Evolutionary conservation across 2,329 filamentous ascomycete genomes (phyloP).

Genomic region (Fusarium nisikadoi): DNA sequence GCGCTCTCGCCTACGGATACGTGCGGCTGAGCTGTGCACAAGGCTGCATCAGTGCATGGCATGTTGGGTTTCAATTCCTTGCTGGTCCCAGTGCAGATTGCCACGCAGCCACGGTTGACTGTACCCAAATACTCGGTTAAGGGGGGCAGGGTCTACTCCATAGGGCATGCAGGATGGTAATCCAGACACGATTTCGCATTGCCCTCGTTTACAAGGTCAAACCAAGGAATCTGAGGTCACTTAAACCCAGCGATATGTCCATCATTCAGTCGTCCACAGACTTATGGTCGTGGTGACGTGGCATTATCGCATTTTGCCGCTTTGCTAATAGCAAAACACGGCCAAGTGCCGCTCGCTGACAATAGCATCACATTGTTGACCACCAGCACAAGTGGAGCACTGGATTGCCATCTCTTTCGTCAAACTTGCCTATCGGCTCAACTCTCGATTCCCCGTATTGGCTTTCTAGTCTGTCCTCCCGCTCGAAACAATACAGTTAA

Average conservation of each 20-base stretch:
- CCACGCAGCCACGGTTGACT: slow-evolving; percentile 30
- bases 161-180: slow-evolving; percentile 42
- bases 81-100: slow-evolving; percentile 30
- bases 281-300: slow-evolving; percentile 37
- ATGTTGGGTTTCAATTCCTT: slow-evolving; percentile 30
- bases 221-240: slow-evolving; percentile 15
- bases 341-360: slow-evolving; percentile 29
- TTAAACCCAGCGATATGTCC: slow-evolving; percentile 12
- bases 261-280: slow-evolving; percentile 9
- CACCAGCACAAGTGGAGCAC: slow-evolving; percentile 4
- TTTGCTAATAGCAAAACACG: slow-evolving; percentile 27
- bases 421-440: slow-evolving; percentile 8
- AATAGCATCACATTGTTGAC: slow-evolving; percentile 22
- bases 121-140: slow-evolving; percentile 43
- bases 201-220: slow-evolving; percentile 26
- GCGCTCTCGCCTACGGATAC: slow-evolving; percentile 5
- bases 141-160: slow-evolving; percentile 35
- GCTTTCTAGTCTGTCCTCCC: not conserved
- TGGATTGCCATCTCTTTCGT: not conserved
- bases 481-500: not conserved
- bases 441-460: slow-evolving; percentile 6
- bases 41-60: slow-evolving; percentile 18
- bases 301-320: slow-evolving; percentile 29
- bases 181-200: slow-evolving; percentile 39
- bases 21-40: slow-evolving; percentile 29